Evolutionary conservation across 306 rosid species (phyloP).

Genomic region (Mimosa bimucronata): DNA sequence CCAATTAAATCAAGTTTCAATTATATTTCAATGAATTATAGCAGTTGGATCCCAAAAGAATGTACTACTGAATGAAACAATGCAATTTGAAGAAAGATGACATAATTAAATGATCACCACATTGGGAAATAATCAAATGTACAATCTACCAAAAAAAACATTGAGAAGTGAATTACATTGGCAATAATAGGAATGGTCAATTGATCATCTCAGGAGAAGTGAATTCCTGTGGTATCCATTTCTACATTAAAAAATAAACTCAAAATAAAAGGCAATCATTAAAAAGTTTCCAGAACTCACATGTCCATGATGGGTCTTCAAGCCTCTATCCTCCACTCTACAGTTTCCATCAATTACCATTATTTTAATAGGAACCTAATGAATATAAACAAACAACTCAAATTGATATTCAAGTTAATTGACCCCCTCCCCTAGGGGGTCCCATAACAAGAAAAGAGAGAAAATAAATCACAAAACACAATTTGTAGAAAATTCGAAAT

Average conservation of each 20-base stretch:
- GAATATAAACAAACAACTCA: slow-evolving; percentile 38
- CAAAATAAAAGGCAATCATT: neutral
- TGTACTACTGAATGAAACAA: slow-evolving; percentile 34
- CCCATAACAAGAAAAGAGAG: slow-evolving; percentile 17
- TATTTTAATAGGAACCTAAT: slow-evolving; percentile 90
- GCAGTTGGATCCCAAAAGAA: slow-evolving; percentile 35
- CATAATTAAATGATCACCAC: slow-evolving; percentile 26
- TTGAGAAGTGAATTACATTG: slow-evolving; percentile 5
- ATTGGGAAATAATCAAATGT: slow-evolving; percentile 25
- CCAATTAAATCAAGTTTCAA: slow-evolving; percentile 27
- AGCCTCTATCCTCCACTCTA: slow-evolving; percentile 99
- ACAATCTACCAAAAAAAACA: neutral
- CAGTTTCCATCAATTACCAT: slow-evolving; percentile 93
- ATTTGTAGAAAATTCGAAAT: slow-evolving; percentile 15
- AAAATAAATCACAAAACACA: slow-evolving; percentile 31
- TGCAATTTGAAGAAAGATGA: slow-evolving; percentile 24
- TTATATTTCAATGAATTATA: slow-evolving; percentile 18
- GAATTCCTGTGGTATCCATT: slow-evolving; percentile 1
- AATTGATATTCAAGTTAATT: slow-evolving; percentile 3
- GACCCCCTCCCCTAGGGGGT: neutral
- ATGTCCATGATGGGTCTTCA: slow-evolving; percentile 98
- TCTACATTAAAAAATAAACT: neutral
- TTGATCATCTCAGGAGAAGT: slow-evolving; percentile 26
- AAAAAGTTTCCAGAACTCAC: slow-evolving; percentile 57
- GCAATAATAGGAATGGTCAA: slow-evolving; percentile 9